These are phyloP conservation scores for Stephanodiscus triporus DNA, from an alignment of 108 stramenopile species.

Conservation along the genomic window DNA sequence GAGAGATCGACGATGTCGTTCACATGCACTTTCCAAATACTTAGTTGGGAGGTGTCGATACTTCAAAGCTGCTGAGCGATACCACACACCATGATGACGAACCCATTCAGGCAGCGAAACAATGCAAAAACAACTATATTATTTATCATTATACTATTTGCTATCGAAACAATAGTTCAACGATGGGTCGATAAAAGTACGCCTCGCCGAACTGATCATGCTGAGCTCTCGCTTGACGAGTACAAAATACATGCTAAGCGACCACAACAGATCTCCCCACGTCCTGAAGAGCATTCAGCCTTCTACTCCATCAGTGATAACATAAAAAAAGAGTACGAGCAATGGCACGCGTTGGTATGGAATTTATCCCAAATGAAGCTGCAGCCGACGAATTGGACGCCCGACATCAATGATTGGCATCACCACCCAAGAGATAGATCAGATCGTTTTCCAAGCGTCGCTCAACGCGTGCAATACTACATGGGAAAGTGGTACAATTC, in stretches of 20 bases:
- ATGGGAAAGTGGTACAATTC: slow-evolving; percentile 52
- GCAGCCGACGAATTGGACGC: slow-evolving; percentile 27
- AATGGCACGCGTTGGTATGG: slow-evolving; percentile 36
- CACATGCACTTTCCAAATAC: too few relatives aligned
- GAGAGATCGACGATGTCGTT: too few relatives aligned
- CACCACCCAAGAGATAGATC: slow-evolving; percentile 27
- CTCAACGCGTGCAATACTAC: slow-evolving; percentile 44
- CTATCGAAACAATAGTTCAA: slow-evolving; percentile 3
- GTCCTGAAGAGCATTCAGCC: background rate
- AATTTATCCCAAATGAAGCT: slow-evolving; percentile 38
- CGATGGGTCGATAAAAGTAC: background rate
- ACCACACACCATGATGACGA: too few relatives aligned
- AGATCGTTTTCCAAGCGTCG: slow-evolving; percentile 39
- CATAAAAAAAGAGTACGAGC: slow-evolving; percentile 29
- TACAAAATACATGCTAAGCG: background rate
- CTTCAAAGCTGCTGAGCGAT: too few relatives aligned
- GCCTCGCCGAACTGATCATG: background rate
- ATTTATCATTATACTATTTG: background rate
- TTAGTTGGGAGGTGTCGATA: too few relatives aligned
- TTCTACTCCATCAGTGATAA: slow-evolving; percentile 27
- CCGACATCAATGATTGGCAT: slow-evolving; percentile 28
- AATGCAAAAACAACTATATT: background rate
- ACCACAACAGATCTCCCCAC: background rate
- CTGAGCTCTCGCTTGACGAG: background rate
- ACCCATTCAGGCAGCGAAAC: background rate